These are phyloP conservation scores for Oryza punctata DNA, from an alignment of 176 grass and related monocot species.

Conservation along the genomic window DNA sequence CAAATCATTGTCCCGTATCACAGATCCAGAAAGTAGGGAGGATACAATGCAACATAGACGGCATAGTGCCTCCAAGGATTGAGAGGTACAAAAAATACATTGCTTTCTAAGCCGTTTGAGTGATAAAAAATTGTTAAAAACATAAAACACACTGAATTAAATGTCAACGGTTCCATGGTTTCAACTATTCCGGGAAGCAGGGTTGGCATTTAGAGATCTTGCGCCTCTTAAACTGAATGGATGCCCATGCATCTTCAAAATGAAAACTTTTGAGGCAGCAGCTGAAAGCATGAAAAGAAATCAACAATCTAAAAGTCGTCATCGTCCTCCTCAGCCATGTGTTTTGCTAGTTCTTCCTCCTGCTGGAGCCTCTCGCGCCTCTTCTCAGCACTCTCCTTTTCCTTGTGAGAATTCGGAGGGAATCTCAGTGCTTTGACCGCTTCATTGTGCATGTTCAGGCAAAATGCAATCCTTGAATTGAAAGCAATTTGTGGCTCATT, in stretches of 20 bases:
- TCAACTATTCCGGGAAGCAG: background rate
- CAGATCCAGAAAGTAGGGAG: too few species aligned
- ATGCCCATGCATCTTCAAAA: constrained; percentile 7
- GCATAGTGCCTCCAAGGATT: too few species aligned
- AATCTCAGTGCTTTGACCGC: constrained; percentile 75
- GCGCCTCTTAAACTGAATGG: background rate
- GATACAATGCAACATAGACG: too few species aligned
- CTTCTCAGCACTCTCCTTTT: constrained; percentile 87
- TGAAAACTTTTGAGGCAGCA: constrained; percentile 16
- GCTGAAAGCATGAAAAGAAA: constrained; percentile 21
- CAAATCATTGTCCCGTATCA: background rate
- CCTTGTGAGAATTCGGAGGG: constrained; percentile 81
- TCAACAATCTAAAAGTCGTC: constrained; percentile 62
- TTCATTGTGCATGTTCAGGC: constrained; percentile 91
- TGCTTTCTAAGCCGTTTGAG: constrained; percentile 15
- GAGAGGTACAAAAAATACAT: constrained; percentile 11
- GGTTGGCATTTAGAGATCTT: background rate
- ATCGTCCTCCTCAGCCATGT: constrained; percentile 86
- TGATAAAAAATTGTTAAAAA: constrained; percentile 14
- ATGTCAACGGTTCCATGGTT: constrained; percentile 8
- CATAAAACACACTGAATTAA: constrained; percentile 16
- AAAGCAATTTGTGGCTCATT: constrained; percentile 85
- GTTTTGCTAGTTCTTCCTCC: constrained; percentile 88
- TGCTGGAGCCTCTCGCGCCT: constrained; percentile 79
- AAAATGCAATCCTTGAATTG: constrained; percentile 84